Percentiles rank a stretch among this genome's conserved stretches.
Conservation (phyloP, 108 stramenopile genomes). For the Cyclotella sp. region DNA sequence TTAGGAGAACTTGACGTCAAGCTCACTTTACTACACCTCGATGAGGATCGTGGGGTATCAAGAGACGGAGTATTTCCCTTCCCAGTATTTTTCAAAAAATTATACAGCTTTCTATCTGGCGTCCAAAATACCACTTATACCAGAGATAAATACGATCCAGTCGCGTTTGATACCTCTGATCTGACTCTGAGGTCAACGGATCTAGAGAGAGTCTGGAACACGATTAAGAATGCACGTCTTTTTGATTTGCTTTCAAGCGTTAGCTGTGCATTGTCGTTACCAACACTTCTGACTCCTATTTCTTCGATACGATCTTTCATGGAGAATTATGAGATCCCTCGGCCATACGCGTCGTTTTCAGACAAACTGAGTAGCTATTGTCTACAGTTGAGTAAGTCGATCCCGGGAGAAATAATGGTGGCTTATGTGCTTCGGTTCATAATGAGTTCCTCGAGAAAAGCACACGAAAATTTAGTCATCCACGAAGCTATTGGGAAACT, state of each 20-base stretch:
- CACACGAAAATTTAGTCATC: neutral
- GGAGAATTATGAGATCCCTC: slow-evolving; percentile 19
- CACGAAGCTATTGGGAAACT: slow-evolving; percentile 27
- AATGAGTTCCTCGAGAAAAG: neutral
- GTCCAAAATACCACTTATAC: slow-evolving; percentile 15
- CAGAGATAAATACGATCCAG: slow-evolving; percentile 3
- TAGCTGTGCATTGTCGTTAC: slow-evolving; percentile 22
- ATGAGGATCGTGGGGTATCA: neutral
- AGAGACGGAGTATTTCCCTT: slow-evolving; percentile 19
- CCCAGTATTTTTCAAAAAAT: slow-evolving; percentile 7
- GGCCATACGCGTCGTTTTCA: slow-evolving; percentile 18
- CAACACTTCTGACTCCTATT: slow-evolving; percentile 20
- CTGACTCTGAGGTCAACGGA: slow-evolving; percentile 13
- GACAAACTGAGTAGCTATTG: slow-evolving; percentile 23
- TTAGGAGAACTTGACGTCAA: slow-evolving; percentile 20
- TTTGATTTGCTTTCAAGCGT: slow-evolving; percentile 4
- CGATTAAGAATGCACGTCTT: neutral
- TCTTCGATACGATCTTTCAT: slow-evolving; percentile 5
- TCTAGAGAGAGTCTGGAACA: slow-evolving; percentile 23
- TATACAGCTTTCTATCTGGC: slow-evolving; percentile 17
- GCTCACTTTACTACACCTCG: slow-evolving; percentile 9
- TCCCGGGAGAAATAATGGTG: slow-evolving; percentile 18
- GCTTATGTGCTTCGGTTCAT: slow-evolving; percentile 18
- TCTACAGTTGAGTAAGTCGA: slow-evolving; percentile 10
- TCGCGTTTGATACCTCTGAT: neutral